Base-by-base conservation (phyloP, 257 asterid species). In the Nicotiana noctiflora region DNA sequence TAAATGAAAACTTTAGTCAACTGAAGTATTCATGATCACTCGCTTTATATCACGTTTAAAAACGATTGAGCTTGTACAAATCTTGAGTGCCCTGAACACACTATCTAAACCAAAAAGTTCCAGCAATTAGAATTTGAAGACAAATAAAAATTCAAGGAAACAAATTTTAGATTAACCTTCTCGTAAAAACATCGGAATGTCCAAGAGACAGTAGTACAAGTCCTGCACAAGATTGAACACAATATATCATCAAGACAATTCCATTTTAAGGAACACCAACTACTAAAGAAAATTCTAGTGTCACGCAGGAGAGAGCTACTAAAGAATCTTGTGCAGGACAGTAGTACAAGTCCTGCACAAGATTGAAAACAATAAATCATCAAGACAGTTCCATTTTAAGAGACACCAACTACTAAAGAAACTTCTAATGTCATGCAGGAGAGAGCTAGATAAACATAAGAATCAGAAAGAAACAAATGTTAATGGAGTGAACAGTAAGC, bases 171-270 rank as follows among this genome's bases (percentile, higher is more conserved):
- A 76, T 82, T 81, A 67, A 94, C 98, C 98, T 94, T 94, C 88
- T 94, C 98, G 84, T 94, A 94, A 81, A 94, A 94, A 79, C 93
- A 93, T 81, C 98, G 94, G 84, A 94, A 94, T 79, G 97, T 91
- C 98, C 98, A 94, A 32, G 98, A 94, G 74, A 94, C 97, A 46
- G 98, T 94, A 53, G 98, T 94, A 86, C 98, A 94, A 63, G 98
- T 94, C 95, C 98, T 94, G 91, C 84, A 83, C 51, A 85, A 84
- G 57, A 40, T 70, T 70, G 21, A 44, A 44, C 77, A 70, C 77
- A 70, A 70, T 44, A 70, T 19, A 84, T 72, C 75, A 60, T 57
- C 57, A 72, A 79, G 82, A 70, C 19, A n/a, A 64, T 77, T 57
- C 53, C 32, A 21, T 70, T 70, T 44, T 70, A 44, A 52, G 31